Conservation (phyloP, 495 filamentous ascomycete species). For the Pyronema omphalodes region DNA sequence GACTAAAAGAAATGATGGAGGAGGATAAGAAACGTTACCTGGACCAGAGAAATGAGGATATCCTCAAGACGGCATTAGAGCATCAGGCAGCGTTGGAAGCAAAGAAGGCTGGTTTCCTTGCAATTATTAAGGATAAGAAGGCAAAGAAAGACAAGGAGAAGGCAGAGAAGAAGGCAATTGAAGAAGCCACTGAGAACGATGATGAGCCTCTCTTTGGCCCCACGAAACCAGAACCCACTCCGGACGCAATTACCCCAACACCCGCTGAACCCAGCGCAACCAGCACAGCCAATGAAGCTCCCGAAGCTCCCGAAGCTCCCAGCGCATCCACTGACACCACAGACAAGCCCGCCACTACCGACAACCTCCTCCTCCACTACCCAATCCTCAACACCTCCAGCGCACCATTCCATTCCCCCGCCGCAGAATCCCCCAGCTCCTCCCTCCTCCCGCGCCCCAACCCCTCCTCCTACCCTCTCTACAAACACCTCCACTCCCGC, state of each 20-base stretch:
- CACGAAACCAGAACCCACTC: constrained; percentile 7
- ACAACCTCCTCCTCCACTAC: not conserved
- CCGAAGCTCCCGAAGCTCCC: not conserved
- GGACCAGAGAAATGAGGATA: constrained; percentile 9
- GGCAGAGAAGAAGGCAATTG: not conserved
- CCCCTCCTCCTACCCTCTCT: constrained; percentile 38
- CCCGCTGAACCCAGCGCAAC: no score
- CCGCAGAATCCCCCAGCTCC: not conserved
- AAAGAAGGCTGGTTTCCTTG: constrained; percentile 11
- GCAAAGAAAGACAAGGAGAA: not conserved
- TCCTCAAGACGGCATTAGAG: constrained; percentile 8
- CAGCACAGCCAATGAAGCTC: no score
- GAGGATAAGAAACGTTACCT: constrained; percentile 33
- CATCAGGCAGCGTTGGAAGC: constrained; percentile 11
- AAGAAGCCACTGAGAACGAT: constrained; percentile 27
- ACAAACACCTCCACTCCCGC: constrained; percentile 53
- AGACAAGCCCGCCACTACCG: not conserved
- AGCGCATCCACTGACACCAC: not conserved
- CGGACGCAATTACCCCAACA: not conserved
- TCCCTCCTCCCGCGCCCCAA: constrained; percentile 6
- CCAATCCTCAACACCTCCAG: not conserved
- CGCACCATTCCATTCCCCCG: not conserved
- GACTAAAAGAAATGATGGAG: constrained; percentile 39
- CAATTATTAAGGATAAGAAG: not conserved
- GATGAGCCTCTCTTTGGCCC: constrained; percentile 14